phyloP scores from a whole-genome alignment of 148 eudicot genomes.

The Pouteria glomerata region DNA sequence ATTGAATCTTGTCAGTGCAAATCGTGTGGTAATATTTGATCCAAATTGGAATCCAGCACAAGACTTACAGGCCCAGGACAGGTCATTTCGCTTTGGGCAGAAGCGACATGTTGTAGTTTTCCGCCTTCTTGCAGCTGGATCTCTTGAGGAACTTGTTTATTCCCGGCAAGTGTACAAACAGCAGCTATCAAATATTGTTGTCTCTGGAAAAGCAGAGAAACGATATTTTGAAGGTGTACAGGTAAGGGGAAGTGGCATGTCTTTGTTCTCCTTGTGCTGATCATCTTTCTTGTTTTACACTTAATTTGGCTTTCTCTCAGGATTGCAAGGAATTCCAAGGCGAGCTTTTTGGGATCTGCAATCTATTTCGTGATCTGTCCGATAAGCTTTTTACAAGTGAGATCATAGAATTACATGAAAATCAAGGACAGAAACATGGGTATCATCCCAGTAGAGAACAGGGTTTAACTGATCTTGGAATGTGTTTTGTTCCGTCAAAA shows the following conservation, averaged over 20 bases:
- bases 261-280: background rate
- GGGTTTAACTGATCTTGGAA: conserved; percentile 28
- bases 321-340: conserved; percentile 92
- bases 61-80: conserved; percentile 94
- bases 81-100: conserved; percentile 96
- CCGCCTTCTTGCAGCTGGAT: conserved; percentile 93
- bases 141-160: conserved; percentile 94
- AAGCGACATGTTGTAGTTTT: conserved; percentile 89
- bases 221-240: conserved; percentile 97
- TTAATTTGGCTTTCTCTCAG: conserved; percentile 29
- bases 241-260: conserved; percentile 33
- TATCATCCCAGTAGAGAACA: conserved; percentile 19
- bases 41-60: conserved; percentile 96
- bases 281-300: background rate
- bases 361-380: conserved; percentile 88
- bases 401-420: conserved; percentile 67
- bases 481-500: conserved; percentile 35
- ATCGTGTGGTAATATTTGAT: conserved; percentile 88
- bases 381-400: conserved; percentile 90
- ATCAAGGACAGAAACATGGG: conserved; percentile 32
- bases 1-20: conserved; percentile 82
- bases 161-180: conserved; percentile 93
- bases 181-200: conserved; percentile 89
- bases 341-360: conserved; percentile 87
- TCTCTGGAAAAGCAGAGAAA: conserved; percentile 88